Evolutionary conservation across 495 filamentous ascomycete species (phyloP).

Genomic region (Rhypophila decipiens): DNA sequence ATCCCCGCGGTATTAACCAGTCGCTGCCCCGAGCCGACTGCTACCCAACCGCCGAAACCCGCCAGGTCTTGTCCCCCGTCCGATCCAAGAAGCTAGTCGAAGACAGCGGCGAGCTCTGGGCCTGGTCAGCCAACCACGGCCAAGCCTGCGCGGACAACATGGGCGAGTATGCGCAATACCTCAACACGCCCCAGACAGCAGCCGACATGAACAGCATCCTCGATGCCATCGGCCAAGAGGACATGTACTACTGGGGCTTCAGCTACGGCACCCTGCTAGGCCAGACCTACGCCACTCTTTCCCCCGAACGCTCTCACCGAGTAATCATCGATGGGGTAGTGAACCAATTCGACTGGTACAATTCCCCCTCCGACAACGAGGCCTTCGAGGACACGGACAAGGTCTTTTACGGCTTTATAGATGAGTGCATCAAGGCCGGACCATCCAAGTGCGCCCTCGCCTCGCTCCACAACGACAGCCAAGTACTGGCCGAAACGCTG

Average conservation of each 20-base stretch:
- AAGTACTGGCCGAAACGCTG: slow-evolving; percentile 23
- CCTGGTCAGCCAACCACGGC: slow-evolving; percentile 30
- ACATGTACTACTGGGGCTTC: slow-evolving; percentile 56
- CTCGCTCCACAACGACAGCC: slow-evolving; percentile 18
- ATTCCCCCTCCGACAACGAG: slow-evolving; percentile 18
- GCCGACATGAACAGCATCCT: slow-evolving; percentile 46
- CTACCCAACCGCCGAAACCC: slow-evolving; percentile 26
- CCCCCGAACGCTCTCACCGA: slow-evolving; percentile 32
- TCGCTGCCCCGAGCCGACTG: slow-evolving; percentile 31
- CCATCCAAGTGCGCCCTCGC: slow-evolving; percentile 28
- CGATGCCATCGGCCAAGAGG: slow-evolving; percentile 34
- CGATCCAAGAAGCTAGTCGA: slow-evolving; percentile 18
- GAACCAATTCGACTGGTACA: slow-evolving; percentile 36
- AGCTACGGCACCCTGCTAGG: slow-evolving; percentile 60
- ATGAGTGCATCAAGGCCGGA: slow-evolving; percentile 37
- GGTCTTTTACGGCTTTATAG: slow-evolving; percentile 34
- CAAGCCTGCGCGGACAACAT: slow-evolving; percentile 35
- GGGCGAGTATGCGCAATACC: slow-evolving; percentile 32
- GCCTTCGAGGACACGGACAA: slow-evolving; percentile 28
- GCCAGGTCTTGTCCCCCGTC: slow-evolving; percentile 19
- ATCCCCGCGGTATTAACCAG: slow-evolving; percentile 40
- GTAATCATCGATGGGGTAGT: slow-evolving; percentile 39
- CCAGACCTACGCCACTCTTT: slow-evolving; percentile 43
- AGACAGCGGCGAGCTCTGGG: slow-evolving; percentile 36
- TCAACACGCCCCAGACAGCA: slow-evolving; percentile 44